Evolutionary conservation across 2,329 filamentous ascomycete genomes (phyloP).

Genomic region (Coleophoma cylindrospora): DNA sequence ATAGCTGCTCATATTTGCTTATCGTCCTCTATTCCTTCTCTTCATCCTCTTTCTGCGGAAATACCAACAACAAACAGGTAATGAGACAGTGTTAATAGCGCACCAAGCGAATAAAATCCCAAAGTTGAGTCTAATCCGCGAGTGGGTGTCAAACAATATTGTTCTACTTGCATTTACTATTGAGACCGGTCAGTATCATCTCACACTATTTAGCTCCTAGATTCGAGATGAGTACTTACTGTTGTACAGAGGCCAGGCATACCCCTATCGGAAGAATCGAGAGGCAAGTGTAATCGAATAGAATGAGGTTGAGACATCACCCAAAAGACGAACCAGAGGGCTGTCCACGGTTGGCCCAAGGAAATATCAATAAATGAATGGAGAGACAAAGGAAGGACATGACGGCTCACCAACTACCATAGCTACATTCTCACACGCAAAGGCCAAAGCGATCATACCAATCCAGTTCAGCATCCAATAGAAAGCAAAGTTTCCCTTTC

Average conservation of each 20-base stretch:
- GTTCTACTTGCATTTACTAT: conserved; percentile 53
- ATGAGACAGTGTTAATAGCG: conserved; percentile 45
- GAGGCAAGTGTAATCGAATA: conserved; percentile 55
- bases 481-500: conserved; percentile 51
- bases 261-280: conserved; percentile 55
- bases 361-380: too few species aligned
- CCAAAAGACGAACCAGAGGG: conserved; percentile 62
- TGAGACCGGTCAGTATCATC: too few species aligned
- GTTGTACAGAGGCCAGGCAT: conserved; percentile 59
- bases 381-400: too few species aligned
- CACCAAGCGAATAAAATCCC: conserved; percentile 55
- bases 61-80: conserved; percentile 41
- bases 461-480: conserved; percentile 61
- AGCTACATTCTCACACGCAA: conserved; percentile 60
- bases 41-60: conserved; percentile 35
- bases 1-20: neutral
- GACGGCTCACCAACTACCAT: conserved; percentile 47
- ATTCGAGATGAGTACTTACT: conserved; percentile 8
- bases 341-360: conserved; percentile 43
- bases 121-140: conserved; percentile 54
- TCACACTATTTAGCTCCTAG: too few species aligned
- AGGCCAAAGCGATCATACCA: conserved; percentile 57
- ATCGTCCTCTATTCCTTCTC: conserved; percentile 6
- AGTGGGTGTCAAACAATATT: conserved; percentile 56
- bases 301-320: conserved; percentile 59